Evolutionary conservation across 805 yeast species (phyloP).

Genomic region (Schwanniomyces polymorphus): DNA sequence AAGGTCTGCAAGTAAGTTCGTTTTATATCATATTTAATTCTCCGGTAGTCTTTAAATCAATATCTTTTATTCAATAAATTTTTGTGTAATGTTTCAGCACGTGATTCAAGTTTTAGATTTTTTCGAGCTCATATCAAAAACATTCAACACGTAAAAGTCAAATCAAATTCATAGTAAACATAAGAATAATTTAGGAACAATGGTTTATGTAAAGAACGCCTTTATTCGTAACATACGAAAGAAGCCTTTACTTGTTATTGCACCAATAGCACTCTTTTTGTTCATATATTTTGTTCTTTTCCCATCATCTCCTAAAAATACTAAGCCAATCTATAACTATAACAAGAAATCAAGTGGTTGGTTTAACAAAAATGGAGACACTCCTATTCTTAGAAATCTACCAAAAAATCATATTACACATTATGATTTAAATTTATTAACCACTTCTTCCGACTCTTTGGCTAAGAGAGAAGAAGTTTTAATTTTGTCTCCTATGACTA

Average conservation of each 20-base stretch:
- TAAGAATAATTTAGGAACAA: conserved; percentile 1
- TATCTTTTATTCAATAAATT: background rate
- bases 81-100: background rate
- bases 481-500: conserved; percentile 86
- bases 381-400: conserved; percentile 55
- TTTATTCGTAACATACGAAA: conserved; percentile 59
- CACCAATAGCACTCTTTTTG: conserved; percentile 45
- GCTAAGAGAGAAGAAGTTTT: conserved; percentile 79
- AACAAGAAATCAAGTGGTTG: conserved; percentile 44
- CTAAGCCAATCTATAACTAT: conserved; percentile 46
- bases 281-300: conserved; percentile 44
- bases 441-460: conserved; percentile 69
- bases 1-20: conserved; percentile 83
- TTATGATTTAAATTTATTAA: conserved; percentile 78
- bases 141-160: background rate
- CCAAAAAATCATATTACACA: conserved; percentile 78
- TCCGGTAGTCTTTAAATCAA: background rate
- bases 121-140: conserved; percentile 1
- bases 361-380: conserved; percentile 52
- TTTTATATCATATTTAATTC: background rate
- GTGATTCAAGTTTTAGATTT: background rate
- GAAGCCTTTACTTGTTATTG: conserved; percentile 50
- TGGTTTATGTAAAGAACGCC: conserved; percentile 24
- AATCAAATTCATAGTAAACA: background rate
- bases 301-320: conserved; percentile 15